These are phyloP conservation scores for Stachybotrys echinatus DNA, from an alignment of 2,329 filamentous ascomycete species.

Conservation along the genomic window DNA sequence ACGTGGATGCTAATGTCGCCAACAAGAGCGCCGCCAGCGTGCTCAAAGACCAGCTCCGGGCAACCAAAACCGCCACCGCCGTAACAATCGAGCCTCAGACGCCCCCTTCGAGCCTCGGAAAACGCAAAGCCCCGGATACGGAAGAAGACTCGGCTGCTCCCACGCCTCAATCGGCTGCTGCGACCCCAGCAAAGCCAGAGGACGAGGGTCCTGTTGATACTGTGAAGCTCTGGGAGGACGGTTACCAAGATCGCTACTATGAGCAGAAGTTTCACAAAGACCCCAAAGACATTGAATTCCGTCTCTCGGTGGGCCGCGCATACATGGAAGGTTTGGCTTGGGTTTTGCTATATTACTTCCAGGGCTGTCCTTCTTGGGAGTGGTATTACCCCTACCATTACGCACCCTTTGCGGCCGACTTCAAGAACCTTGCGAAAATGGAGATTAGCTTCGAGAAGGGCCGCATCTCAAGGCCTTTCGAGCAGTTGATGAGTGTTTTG, in stretches of 20 bases:
- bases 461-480: slow-evolving; percentile 82
- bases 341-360: slow-evolving; percentile 96
- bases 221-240: slow-evolving; percentile 89
- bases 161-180: slow-evolving; percentile 41
- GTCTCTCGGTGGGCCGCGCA: slow-evolving; percentile 80
- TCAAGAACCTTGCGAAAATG: slow-evolving; percentile 75
- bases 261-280: slow-evolving; percentile 91
- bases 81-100: slow-evolving; percentile 18
- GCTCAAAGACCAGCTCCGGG: slow-evolving; percentile 73
- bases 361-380: slow-evolving; percentile 96
- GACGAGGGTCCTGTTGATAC: slow-evolving; percentile 71
- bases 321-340: slow-evolving; percentile 94
- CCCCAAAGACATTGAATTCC: slow-evolving; percentile 76
- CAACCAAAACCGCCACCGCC: slow-evolving; percentile 15
- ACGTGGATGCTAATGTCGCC: slow-evolving; percentile 67
- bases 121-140: slow-evolving; percentile 71
- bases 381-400: slow-evolving; percentile 99
- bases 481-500: slow-evolving; percentile 97
- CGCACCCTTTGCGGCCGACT: slow-evolving; percentile 94
- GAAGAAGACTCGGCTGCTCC: slow-evolving; percentile 30
- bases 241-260: slow-evolving; percentile 94
- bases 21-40: slow-evolving; percentile 94
- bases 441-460: slow-evolving; percentile 79
- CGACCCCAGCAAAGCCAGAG: slow-evolving; percentile 52
- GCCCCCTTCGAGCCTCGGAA: slow-evolving; percentile 50